Evolutionary conservation across 495 filamentous ascomycete genomes (phyloP), one percentile per base, ranked within the genome.

Genomic region (Collariella sp.): DNA sequence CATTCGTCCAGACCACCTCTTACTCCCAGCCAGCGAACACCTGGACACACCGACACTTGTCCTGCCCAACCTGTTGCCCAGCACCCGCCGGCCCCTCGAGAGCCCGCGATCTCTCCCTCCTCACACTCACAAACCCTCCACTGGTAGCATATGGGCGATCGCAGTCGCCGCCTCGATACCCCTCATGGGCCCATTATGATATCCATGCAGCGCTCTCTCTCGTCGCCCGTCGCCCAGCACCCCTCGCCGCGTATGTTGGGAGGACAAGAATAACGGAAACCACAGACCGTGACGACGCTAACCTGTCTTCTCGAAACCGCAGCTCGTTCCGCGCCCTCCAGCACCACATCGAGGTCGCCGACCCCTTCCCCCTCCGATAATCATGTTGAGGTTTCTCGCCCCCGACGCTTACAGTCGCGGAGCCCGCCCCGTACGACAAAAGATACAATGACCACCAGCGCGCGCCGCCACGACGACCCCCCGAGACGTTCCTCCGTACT

Each of bases 161-260:
- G 59, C 62, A 55, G 42, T 46, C 52, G 49, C 52, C 61, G 20
- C 22, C 53, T 54, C 51, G 58, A 57, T 16, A 46, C 54, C 55
- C 55, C 57, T 49, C 62, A 74, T 72, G 74, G 70, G 66, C 64
- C 67, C 69, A 75, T 61, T 70, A 78, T 78, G 74, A 74, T 76
- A 65, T 74, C 75, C 65, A 78, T 78, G 74, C 74, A 78, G 66
- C 74, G 74, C 56, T 76, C 74, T 49, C 72, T 75, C 50, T 76
- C 74, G 23, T 76, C 75, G 60, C 74, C 75, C 57, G 74, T 74
- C 67, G 71, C 71, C 61, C 68, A 76, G 57, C 73, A 74, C 61
- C 70, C 73, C 56, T 73, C 75, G 60, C 66, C 71, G 64, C 70
- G 75, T 77, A 75, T 67, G 75, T 77, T 62, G 65, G 52, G 53